Base-by-base conservation (phyloP, 2,329 filamentous ascomycete species). In the Fusarium sterilihyphosum region DNA sequence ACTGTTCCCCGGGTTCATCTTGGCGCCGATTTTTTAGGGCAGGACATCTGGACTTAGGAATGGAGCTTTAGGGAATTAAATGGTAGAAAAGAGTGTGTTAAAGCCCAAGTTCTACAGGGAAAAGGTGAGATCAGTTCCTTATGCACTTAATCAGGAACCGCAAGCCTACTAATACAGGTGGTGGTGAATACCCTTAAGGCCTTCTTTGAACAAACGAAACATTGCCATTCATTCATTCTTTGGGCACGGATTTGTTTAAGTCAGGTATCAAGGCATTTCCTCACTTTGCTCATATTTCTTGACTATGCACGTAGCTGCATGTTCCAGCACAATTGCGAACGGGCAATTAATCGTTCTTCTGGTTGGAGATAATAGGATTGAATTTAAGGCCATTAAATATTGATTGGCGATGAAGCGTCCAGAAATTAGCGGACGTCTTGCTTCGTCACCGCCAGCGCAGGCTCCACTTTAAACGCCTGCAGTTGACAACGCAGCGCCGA, bases 311-410 rank as follows among this genome's bases (percentile, higher is more conserved):
- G 5, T 18, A 33, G 47, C 16, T 20, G 49, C 49, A 52, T 24
- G 1, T 14, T 35, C 12, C 17, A 20, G 24, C 49, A 14, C 49
- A 35, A 20, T 3, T 52, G 49, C 31, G 49, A 35, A 2, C 12
- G 8, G 17, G 17, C 4, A 35, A 6, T 35, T 24, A 8, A n/a
- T 20, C n/a, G 12, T 24, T 52, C 17, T 20, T 35, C 6, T 52
- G n/a, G 31, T 52, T 24, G 49, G 49, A 35, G 3, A 24, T 35
- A 14, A 5, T 35, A 14, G 3, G 22, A 2, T 14, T 11, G 17
- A 24, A 24, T 10, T 14, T 0, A 5, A 35, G 49, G 31, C 22
- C 1, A 4, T 4, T 11, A 10, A 0, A 2, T 14, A 35, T 2
- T 52, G 49, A 24, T 35, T 52, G 49, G 49, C 7, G 2, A 3